Conservation (phyloP, 208 protist species). For the Zelonia costaricensis region DNA sequence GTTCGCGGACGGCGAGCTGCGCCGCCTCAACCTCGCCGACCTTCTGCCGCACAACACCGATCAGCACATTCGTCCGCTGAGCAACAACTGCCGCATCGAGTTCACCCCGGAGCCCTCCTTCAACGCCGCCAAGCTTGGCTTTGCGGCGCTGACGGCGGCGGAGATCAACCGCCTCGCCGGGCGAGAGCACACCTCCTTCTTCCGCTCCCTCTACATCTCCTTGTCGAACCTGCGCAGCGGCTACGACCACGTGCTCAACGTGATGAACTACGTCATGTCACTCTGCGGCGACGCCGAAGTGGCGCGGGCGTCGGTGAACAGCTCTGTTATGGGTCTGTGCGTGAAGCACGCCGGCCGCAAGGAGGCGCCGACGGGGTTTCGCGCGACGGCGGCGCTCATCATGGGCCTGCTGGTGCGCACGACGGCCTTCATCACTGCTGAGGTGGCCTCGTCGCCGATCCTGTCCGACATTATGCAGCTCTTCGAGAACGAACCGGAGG, state of each 20-base stretch:
- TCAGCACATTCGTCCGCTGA: slow-evolving; percentile 86
- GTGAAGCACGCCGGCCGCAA: slow-evolving; percentile 63
- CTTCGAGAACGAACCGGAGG: slow-evolving; percentile 56
- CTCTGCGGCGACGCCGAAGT: slow-evolving; percentile 70
- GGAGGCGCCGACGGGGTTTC: slow-evolving; percentile 46
- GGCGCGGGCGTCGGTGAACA: slow-evolving; percentile 91
- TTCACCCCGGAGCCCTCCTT: slow-evolving; percentile 71
- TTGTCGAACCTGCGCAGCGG: slow-evolving; percentile 25
- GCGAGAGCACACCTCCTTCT: slow-evolving; percentile 33
- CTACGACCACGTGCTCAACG: slow-evolving; percentile 48
- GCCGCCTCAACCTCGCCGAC: slow-evolving; percentile 31
- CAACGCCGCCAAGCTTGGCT: slow-evolving; percentile 53
- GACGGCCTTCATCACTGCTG: slow-evolving; percentile 68
- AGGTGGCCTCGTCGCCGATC: slow-evolving; percentile 69
- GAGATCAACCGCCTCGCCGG: slow-evolving; percentile 60
- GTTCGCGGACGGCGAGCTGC: slow-evolving; percentile 22
- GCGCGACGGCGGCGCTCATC: slow-evolving; percentile 71
- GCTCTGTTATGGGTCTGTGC: slow-evolving; percentile 89
- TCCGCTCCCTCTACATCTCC: slow-evolving; percentile 30
- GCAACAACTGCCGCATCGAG: slow-evolving; percentile 90
- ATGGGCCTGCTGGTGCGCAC: slow-evolving; percentile 89
- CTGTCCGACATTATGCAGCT: slow-evolving; percentile 58
- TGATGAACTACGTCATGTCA: slow-evolving; percentile 88
- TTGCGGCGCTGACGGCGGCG: slow-evolving; percentile 51
- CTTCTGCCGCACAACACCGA: slow-evolving; percentile 75